Base-by-base conservation (phyloP, 2,329 filamentous ascomycete species). In the Pestalotiopsis sp. region DNA sequence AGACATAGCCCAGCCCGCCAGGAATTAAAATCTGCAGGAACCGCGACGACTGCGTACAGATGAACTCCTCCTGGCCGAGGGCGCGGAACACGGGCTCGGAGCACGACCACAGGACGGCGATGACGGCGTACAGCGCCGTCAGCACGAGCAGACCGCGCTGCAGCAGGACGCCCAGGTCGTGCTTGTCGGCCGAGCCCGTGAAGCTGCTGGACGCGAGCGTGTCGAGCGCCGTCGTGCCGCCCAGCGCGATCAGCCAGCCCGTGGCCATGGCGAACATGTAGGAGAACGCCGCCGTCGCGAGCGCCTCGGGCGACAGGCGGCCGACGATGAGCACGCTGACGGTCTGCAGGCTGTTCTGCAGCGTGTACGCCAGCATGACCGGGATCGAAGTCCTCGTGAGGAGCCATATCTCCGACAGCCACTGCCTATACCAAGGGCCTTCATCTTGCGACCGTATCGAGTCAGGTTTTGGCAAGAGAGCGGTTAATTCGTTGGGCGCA, bases 181-280 rank as follows among this genome's bases (percentile, higher is more conserved):
- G 89, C 70, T 92, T 93, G 78, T 95, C 91, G 72, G 90, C 88
- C 71, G 92, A 93, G 0, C 92, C 92, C 0, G 94, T 97, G 78
- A 94, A 97, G 59, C 91, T 91, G 61, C 91, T 93, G 0, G 93
- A 95, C 2, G 93, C 93, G 27, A 97, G 83, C 0, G 94, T 97
- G 78, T 97, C 94, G 58, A 97, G 86, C 0, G 94, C 94, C 1
- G 93, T 97, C 0, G 93, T 95, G 7, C 94, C 94, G 36, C 94
- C 94, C 4, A 97, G 86, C 0, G 91, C 94, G 69, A 97, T 92
- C 49, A 97, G 86, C 93, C 94, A 97, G 0, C 91, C 94, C 0
- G 93, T 94, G 25, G 92, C 90, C 92, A 95, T 94, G 67, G 94
- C 94, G 74, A 97, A 97, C 94, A 97, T 97, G 83, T 96, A 95